These are phyloP conservation scores for Schwanniomyces occidentalis DNA, from an alignment of 805 yeast species.

Conservation along the genomic window DNA sequence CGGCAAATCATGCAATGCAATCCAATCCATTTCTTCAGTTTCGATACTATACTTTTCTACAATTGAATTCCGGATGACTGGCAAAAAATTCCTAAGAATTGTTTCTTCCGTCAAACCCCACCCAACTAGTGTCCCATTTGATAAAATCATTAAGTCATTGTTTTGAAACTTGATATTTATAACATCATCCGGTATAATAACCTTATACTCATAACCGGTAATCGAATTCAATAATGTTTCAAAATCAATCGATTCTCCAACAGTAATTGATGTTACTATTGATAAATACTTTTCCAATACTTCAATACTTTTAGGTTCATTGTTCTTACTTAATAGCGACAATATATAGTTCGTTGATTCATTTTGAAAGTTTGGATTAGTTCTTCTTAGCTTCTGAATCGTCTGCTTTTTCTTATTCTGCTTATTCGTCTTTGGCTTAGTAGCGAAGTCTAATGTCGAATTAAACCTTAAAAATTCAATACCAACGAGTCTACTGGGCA, in stretches of 20 bases:
- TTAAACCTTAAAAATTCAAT: no score
- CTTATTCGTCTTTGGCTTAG: no score
- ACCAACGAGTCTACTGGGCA: no score
- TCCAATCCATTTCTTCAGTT: constrained; percentile 84
- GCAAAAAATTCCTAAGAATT: constrained; percentile 48
- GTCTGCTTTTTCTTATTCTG: constrained; percentile 25
- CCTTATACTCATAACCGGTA: constrained; percentile 6
- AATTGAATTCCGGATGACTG: constrained; percentile 50
- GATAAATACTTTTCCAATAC: constrained; percentile 25
- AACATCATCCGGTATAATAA: constrained; percentile 67
- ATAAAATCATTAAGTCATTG: constrained; percentile 63
- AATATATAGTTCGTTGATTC: constrained; percentile 26
- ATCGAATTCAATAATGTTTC: constrained; percentile 32
- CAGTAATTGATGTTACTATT: constrained; percentile 69
- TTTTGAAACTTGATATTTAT: constrained; percentile 47
- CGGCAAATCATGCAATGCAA: constrained; percentile 42
- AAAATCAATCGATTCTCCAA: constrained; percentile 72
- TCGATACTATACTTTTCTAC: constrained; percentile 50
- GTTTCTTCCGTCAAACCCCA: constrained; percentile 74
- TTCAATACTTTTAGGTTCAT: constrained; percentile 18
- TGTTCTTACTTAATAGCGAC: constrained; percentile 22
- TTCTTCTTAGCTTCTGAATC: constrained; percentile 29
- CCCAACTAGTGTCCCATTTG: constrained; percentile 78
- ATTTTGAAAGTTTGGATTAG: constrained; percentile 20
- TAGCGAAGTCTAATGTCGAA: no score